phyloP scores from a whole-genome alignment of 768 basidiomycete species.

The Phanerochaete carnosa region DNA sequence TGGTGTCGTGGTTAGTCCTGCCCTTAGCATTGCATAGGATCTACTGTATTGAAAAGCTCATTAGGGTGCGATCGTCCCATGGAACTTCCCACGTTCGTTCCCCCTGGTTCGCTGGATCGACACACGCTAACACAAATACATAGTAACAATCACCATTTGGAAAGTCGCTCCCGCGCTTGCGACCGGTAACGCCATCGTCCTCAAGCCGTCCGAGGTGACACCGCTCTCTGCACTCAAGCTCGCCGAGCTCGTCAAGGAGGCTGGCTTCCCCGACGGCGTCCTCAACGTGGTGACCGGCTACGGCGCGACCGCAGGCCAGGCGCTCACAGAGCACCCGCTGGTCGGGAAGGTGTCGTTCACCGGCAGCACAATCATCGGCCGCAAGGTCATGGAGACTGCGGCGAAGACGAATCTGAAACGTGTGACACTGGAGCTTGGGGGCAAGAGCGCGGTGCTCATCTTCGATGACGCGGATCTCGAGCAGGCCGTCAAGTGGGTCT shows the following conservation, averaged over 20 bases:
- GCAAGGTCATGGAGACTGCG: conserved; percentile 76
- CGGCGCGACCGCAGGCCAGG: conserved; percentile 65
- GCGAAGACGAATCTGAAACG: conserved; percentile 82
- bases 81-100: conserved; percentile 58
- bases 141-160: conserved; percentile 64
- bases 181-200: conserved; percentile 70
- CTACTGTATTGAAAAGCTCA: neutral
- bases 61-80: conserved; percentile 51
- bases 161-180: conserved; percentile 77
- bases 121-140: neutral
- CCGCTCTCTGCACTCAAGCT: conserved; percentile 60
- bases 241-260: conserved; percentile 54
- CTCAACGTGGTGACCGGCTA: conserved; percentile 76
- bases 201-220: conserved; percentile 82
- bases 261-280: conserved; percentile 75
- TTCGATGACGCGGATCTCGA: conserved; percentile 74
- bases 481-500: conserved; percentile 69
- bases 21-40: neutral
- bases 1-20: conserved; percentile 41
- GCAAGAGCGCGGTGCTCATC: conserved; percentile 69
- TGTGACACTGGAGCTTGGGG: conserved; percentile 80
- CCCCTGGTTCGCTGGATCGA: neutral
- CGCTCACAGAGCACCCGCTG: conserved; percentile 59
- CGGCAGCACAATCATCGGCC: conserved; percentile 76
- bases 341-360: conserved; percentile 80